These are phyloP conservation scores for Shiraia sp. DNA, from an alignment of 2,329 filamentous ascomycete genomes.

Conservation along the genomic window DNA sequence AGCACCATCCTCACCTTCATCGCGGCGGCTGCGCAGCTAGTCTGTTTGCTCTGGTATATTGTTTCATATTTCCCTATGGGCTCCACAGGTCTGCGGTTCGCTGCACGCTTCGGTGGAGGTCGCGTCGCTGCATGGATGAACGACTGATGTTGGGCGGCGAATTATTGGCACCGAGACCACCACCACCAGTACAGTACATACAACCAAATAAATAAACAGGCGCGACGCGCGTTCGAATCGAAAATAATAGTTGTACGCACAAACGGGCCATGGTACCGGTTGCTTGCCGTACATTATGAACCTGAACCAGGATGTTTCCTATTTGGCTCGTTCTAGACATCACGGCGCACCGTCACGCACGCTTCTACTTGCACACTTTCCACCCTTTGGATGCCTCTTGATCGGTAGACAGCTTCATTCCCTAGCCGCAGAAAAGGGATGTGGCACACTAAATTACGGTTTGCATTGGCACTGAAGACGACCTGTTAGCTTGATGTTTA, in stretches of 20 bases:
- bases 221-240: slow-evolving; percentile 33
- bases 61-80: slow-evolving; percentile 99
- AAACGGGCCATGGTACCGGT: slow-evolving; percentile 11
- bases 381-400: slow-evolving; percentile 19
- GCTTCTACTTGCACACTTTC: slow-evolving; percentile 15
- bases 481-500: too few species aligned
- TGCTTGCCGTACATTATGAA: slow-evolving; percentile 19
- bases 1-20: slow-evolving; percentile 84
- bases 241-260: slow-evolving; percentile 17
- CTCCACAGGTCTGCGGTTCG: slow-evolving; percentile 81
- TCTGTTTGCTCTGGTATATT: slow-evolving; percentile 86
- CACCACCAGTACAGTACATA: slow-evolving; percentile 13
- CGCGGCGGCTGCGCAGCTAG: slow-evolving; percentile 80
- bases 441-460: slow-evolving; percentile 18
- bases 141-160: slow-evolving; percentile 53
- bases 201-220: slow-evolving; percentile 14
- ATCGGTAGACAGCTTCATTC: slow-evolving; percentile 16
- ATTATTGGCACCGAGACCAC: too few species aligned
- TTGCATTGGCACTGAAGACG: slow-evolving; percentile 1
- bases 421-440: slow-evolving; percentile 14
- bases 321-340: slow-evolving; percentile 9
- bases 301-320: slow-evolving; percentile 10
- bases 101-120: slow-evolving; percentile 81
- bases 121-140: slow-evolving; percentile 88
- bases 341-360: slow-evolving; percentile 33